Evolutionary conservation across 345 rosid species (phyloP), one percentile per base, ranked within the genome.

Genomic region (Geranium brycei): DNA sequence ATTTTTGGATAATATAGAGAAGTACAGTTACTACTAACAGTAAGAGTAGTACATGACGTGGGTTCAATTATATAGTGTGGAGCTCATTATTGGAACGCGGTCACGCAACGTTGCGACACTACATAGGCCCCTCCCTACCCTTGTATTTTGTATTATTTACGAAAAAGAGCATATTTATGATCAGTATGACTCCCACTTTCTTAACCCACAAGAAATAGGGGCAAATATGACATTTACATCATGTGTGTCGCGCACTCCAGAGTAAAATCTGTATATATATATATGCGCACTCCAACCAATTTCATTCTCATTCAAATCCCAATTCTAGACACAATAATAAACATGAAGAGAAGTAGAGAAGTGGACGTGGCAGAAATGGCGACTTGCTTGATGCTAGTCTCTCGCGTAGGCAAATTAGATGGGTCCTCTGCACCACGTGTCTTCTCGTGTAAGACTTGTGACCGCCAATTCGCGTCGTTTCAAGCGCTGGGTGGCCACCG

Each of bases 311-410:
- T 32, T 32, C 38, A 3, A 32, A 3, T 4, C 41, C 5, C 41
- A 4, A 4, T 35, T 4, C 1, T n/a, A 53, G 0, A 6, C 57
- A 12, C 4, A 53, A 6, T 53, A 3, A 1, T 53, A 53, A 0
- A 53, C 57, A 79, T 79, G 83, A 80, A 81, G 78, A 84, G 79
- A 79, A 73, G 51, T 31, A 80, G 75, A 70, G 79, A 71, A 58
- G 63, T 62, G 4, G 59, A 13, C 6, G 62, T 61, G 40, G 18
- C 67, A 61, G 75, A 78, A 56, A 75, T 76, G 70, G 91, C 87
- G 8, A 79, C 64, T 5, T 85, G 86, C 61, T 75, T 89, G 83
- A 78, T 73, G 72, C 62, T 77, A 1, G 62, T 70, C 11, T 73
- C 74, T 0, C 67, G 23, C 58, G 67, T 72, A 17, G 76, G 71